Percentiles rank a stretch among this genome's conserved stretches.
These are phyloP conservation scores for Saccharomycopsis fibuligera DNA, from an alignment of 805 yeast genomes.

Conservation along the genomic window DNA sequence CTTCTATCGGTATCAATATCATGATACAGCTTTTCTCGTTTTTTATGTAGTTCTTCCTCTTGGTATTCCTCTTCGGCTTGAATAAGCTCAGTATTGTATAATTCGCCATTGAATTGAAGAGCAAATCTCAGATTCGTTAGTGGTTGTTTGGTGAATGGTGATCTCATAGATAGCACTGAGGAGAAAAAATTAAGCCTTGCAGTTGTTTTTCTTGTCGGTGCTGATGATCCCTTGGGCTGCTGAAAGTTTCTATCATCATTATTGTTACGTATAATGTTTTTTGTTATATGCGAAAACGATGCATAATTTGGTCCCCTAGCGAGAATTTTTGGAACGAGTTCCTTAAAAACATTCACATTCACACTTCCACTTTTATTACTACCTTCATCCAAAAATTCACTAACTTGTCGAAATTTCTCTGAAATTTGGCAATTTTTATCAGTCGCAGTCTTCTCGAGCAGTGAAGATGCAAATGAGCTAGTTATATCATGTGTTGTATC, in stretches of 20 bases:
- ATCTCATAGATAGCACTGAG: slow-evolving; percentile 74
- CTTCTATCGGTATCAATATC: not conserved
- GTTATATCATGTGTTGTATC: not conserved
- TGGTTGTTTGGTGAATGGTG: slow-evolving; percentile 79
- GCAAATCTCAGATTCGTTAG: slow-evolving; percentile 32
- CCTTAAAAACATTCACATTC: not conserved
- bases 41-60: no score
- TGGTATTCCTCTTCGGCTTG: slow-evolving; percentile 22
- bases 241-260: slow-evolving; percentile 19
- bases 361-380: not conserved
- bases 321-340: slow-evolving; percentile 38
- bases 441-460: no score
- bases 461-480: not conserved
- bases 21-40: no score
- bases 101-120: slow-evolving; percentile 87
- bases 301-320: slow-evolving; percentile 64
- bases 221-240: no score
- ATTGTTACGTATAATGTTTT: slow-evolving; percentile 2
- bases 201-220: no score
- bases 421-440: not conserved
- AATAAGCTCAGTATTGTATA: slow-evolving; percentile 56
- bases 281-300: not conserved
- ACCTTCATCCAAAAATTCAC: no score
- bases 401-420: not conserved
- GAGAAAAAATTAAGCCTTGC: slow-evolving; percentile 46